Conservation (phyloP, 2,329 filamentous ascomycete species). For the Aureobasidium musti region DNA sequence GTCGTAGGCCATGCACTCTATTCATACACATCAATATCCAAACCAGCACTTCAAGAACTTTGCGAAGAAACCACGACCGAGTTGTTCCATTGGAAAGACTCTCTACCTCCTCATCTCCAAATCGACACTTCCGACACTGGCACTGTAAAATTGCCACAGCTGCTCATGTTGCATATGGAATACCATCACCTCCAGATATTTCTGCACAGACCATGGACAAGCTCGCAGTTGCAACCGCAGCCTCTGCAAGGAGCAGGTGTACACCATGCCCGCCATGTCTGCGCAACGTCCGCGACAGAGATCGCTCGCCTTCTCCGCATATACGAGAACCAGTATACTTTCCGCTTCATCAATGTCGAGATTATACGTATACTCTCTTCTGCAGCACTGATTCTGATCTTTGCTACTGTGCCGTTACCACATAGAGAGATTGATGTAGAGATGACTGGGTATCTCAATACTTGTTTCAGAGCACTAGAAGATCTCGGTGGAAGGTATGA, state of each 20-base stretch:
- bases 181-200: conserved; percentile 50
- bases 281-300: conserved; percentile 46
- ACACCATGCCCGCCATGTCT: conserved; percentile 48
- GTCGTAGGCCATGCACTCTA: conserved; percentile 48
- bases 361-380: conserved; percentile 50
- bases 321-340: conserved; percentile 48
- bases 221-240: conserved; percentile 46
- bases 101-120: conserved; percentile 44
- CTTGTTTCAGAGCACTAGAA: conserved; percentile 48
- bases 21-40: conserved; percentile 34
- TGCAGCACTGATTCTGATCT: conserved; percentile 45
- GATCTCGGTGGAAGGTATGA: conserved; percentile 47
- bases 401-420: conserved; percentile 36
- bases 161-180: conserved; percentile 41
- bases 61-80: conserved; percentile 38
- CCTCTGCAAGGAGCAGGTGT: conserved; percentile 49
- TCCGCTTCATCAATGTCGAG: conserved; percentile 49
- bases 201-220: conserved; percentile 50
- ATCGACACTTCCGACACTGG: conserved; percentile 35
- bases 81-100: conserved; percentile 47
- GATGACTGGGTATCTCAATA: conserved; percentile 45
- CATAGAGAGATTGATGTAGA: conserved; percentile 22
- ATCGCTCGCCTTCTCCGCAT: conserved; percentile 47
- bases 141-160: conserved; percentile 22
- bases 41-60: conserved; percentile 45